Percentiles rank a stretch among this genome's conserved stretches.
Conservation (phyloP, 2,329 filamentous ascomycete species). For the Penicillium sp. region DNA sequence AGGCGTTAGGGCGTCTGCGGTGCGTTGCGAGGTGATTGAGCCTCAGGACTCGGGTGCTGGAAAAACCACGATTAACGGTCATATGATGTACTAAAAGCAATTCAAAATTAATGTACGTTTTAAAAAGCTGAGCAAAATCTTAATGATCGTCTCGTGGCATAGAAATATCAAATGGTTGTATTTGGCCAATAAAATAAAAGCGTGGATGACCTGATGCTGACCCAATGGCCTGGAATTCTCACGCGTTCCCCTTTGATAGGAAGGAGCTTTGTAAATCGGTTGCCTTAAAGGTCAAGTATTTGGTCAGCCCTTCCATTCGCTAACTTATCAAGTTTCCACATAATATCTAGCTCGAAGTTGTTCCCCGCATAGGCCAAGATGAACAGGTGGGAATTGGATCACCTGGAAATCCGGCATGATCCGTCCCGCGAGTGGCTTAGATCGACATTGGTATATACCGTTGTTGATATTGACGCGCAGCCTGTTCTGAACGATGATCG, state of each 20-base stretch:
- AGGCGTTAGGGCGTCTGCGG: not conserved
- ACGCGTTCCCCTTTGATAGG: not conserved
- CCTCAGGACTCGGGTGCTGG: not conserved
- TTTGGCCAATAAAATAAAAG: not conserved
- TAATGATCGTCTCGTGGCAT: not conserved
- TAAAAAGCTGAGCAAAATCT: not conserved
- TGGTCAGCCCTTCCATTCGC: not conserved
- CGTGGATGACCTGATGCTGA: not conserved
- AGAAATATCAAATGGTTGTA: not conserved
- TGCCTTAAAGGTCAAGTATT: not conserved
- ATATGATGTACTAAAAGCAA: not conserved
- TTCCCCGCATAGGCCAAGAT: slow-evolving; percentile 8
- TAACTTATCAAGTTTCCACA: not conserved
- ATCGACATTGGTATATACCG: not conserved
- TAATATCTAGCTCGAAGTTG: not conserved
- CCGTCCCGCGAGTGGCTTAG: slow-evolving; percentile 1
- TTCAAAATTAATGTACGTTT: not conserved
- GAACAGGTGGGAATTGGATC: slow-evolving; percentile 13
- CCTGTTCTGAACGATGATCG: slow-evolving; percentile 11
- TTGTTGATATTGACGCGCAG: not conserved
- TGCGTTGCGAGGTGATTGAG: not conserved
- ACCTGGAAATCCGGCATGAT: slow-evolving; percentile 23
- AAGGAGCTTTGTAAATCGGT: not conserved
- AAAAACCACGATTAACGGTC: not conserved
- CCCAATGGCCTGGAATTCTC: not conserved